These are phyloP conservation scores for Paraphysoderma sedebokerense DNA, from an alignment of 371 early-diverging fungal genomes.

Conservation along the genomic window DNA sequence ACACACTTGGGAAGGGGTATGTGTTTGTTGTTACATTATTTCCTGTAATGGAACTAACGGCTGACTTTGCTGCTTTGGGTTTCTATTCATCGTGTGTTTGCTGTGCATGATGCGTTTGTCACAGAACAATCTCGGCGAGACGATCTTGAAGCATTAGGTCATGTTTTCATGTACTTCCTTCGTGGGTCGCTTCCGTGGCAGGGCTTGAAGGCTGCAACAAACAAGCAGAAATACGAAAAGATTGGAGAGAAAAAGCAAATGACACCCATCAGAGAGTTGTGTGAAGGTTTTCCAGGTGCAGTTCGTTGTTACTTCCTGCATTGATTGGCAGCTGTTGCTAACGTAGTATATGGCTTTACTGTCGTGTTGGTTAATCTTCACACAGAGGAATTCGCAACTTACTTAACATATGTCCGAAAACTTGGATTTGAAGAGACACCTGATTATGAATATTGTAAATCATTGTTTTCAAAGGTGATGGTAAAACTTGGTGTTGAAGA, in stretches of 20 bases:
- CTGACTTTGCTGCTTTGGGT: background rate
- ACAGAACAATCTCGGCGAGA: conserved; percentile 93
- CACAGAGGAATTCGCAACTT: conserved; percentile 73
- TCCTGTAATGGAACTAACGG: conserved; percentile 11
- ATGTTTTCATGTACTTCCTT: conserved; percentile 97
- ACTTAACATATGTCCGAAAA: conserved; percentile 82
- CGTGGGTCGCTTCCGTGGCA: conserved; percentile 99
- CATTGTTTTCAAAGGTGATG: conserved; percentile 72
- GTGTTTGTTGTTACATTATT: background rate
- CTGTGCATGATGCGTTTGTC: background rate
- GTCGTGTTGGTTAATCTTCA: background rate
- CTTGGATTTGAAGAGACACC: conserved; percentile 94
- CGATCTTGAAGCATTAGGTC: conserved; percentile 96
- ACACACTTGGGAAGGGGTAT: conserved; percentile 79
- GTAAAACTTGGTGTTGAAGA: conserved; percentile 54
- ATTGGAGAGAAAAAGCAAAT: conserved; percentile 96
- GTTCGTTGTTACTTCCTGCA: background rate
- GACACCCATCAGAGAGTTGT: conserved; percentile 81
- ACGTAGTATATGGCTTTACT: background rate
- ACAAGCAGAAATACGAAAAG: conserved; percentile 96
- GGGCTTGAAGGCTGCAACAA: conserved; percentile 93
- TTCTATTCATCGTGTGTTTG: background rate
- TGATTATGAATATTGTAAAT: conserved; percentile 79
- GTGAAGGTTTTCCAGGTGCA: conserved; percentile 68
- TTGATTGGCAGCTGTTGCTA: background rate